Percentiles rank a stretch among this genome's conserved stretches.
These are phyloP conservation scores for Ascochyta clinopodiicola DNA, from an alignment of 2,329 filamentous ascomycete species.

Conservation along the genomic window DNA sequence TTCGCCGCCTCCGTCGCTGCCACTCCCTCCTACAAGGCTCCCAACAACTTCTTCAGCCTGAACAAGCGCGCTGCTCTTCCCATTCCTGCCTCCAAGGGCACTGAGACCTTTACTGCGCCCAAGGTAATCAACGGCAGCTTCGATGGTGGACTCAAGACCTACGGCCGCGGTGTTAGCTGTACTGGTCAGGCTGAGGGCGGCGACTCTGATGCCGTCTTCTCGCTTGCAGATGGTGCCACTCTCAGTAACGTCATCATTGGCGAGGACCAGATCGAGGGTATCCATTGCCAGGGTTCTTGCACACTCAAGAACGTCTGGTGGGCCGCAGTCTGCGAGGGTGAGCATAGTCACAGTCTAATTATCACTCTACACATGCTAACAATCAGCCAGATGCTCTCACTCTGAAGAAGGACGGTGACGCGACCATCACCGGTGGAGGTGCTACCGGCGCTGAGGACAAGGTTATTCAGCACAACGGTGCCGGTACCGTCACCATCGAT, in stretches of 20 bases:
- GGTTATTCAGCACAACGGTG: slow-evolving; percentile 51
- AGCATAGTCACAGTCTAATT: neutral
- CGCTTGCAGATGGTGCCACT: slow-evolving; percentile 57
- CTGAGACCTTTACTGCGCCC: slow-evolving; percentile 25
- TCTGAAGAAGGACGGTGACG: slow-evolving; percentile 40
- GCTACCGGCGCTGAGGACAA: slow-evolving; percentile 47
- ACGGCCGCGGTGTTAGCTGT: slow-evolving; percentile 42
- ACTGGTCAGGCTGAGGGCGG: slow-evolving; percentile 52
- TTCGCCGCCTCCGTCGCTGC: slow-evolving; percentile 30
- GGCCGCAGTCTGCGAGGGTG: slow-evolving; percentile 46
- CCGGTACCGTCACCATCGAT: slow-evolving; percentile 44
- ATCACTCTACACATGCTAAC: neutral
- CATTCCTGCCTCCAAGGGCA: slow-evolving; percentile 30
- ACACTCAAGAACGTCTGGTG: slow-evolving; percentile 55
- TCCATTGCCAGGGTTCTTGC: slow-evolving; percentile 50
- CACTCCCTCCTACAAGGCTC: slow-evolving; percentile 21
- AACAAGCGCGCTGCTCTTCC: slow-evolving; percentile 30
- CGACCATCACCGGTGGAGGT: slow-evolving; percentile 49
- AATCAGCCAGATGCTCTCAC: slow-evolving; percentile 38
- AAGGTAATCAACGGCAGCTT: slow-evolving; percentile 27
- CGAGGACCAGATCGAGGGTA: slow-evolving; percentile 51
- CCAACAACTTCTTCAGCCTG: slow-evolving; percentile 24
- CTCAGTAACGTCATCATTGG: slow-evolving; percentile 62
- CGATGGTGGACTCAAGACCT: slow-evolving; percentile 34
- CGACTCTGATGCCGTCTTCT: slow-evolving; percentile 58